These are phyloP conservation scores for Vitis riparia DNA, from an alignment of 164 flowering plant genomes.

Conservation along the genomic window DNA sequence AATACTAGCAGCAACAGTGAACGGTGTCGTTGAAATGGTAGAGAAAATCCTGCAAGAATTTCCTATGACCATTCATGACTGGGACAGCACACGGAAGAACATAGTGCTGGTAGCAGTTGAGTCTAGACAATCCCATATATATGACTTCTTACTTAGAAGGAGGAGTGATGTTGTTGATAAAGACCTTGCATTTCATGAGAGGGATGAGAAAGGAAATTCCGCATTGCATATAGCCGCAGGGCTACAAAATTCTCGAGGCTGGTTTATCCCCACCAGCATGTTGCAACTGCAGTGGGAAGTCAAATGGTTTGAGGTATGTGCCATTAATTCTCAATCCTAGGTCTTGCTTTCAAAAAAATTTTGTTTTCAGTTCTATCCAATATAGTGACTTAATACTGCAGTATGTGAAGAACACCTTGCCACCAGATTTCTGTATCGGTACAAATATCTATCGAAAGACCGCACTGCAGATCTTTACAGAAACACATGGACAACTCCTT, in stretches of 20 bases:
- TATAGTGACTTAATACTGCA: neutral
- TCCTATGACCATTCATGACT: too few relatives aligned
- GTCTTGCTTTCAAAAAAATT: too few relatives aligned
- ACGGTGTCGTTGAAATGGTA: too few relatives aligned
- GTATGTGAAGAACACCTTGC: slow-evolving; percentile 19
- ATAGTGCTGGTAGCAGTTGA: too few relatives aligned
- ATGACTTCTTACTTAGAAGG: too few relatives aligned
- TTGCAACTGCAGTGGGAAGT: slow-evolving; percentile 52
- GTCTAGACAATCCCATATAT: too few relatives aligned
- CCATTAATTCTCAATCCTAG: too few relatives aligned
- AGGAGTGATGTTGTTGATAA: neutral
- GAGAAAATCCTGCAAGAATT: too few relatives aligned
- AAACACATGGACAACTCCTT: slow-evolving; percentile 14
- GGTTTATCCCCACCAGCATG: slow-evolving; percentile 47
- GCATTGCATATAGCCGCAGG: slow-evolving; percentile 44
- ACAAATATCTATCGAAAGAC: slow-evolving; percentile 15
- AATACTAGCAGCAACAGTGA: too few relatives aligned
- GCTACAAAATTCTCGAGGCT: slow-evolving; percentile 25
- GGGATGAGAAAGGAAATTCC: slow-evolving; percentile 41
- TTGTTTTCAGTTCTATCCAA: too few relatives aligned
- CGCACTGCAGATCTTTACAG: slow-evolving; percentile 11
- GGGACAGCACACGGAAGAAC: too few relatives aligned
- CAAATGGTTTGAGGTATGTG: slow-evolving; percentile 49
- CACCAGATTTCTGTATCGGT: slow-evolving; percentile 9
- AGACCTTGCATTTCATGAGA: slow-evolving; percentile 24